These are phyloP conservation scores for Colletotrichum sp. DNA, from an alignment of 2,329 filamentous ascomycete species.

Conservation along the genomic window DNA sequence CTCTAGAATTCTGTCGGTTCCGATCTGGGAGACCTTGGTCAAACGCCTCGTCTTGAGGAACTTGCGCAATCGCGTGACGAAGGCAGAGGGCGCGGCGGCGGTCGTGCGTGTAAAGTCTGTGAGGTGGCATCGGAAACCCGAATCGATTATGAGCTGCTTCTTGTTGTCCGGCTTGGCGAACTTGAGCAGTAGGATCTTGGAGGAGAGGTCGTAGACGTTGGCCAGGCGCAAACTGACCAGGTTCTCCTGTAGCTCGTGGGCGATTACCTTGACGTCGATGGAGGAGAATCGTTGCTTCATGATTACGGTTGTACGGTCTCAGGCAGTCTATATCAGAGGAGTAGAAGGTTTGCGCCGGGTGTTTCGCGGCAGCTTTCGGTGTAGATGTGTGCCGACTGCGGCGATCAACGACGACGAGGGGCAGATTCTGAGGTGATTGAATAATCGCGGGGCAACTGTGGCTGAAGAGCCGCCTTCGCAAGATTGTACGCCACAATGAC, in stretches of 20 bases:
- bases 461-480: slow-evolving; percentile 5
- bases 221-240: slow-evolving; percentile 82
- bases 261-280: slow-evolving; percentile 86
- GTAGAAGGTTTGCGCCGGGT: background rate
- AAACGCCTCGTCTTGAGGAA: slow-evolving; percentile 85
- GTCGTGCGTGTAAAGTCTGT: slow-evolving; percentile 90
- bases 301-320: slow-evolving; percentile 24
- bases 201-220: slow-evolving; percentile 96
- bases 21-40: slow-evolving; percentile 82
- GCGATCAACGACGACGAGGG: background rate
- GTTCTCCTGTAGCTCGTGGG: slow-evolving; percentile 83
- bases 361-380: background rate
- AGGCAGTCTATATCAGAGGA: background rate
- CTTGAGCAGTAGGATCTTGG: slow-evolving; percentile 94
- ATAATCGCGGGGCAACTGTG: slow-evolving; percentile 22
- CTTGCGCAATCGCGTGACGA: slow-evolving; percentile 86
- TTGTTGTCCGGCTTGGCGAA: slow-evolving; percentile 89
- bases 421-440: slow-evolving; percentile 14
- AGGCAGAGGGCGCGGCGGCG: slow-evolving; percentile 81
- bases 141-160: slow-evolving; percentile 91
- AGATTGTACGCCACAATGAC: slow-evolving; percentile 12
- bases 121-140: slow-evolving; percentile 93
- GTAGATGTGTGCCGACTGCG: background rate
- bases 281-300: slow-evolving; percentile 86
- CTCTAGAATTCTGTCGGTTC: slow-evolving; percentile 92